These are phyloP conservation scores for Schizonepeta tenuifolia DNA, from an alignment of 257 asterid genomes.

Conservation along the genomic window DNA sequence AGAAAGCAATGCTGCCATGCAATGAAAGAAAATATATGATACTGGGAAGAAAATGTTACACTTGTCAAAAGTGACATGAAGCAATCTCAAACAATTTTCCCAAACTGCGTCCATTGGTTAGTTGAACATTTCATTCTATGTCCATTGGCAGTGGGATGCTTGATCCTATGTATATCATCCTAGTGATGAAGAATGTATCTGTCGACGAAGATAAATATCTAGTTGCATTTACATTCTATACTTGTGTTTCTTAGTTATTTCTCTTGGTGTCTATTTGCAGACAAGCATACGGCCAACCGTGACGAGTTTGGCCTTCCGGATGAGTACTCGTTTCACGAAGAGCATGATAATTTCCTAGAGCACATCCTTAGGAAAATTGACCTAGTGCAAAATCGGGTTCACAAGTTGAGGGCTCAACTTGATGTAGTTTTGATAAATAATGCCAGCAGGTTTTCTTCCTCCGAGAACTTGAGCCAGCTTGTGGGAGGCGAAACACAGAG, in stretches of 20 bases:
- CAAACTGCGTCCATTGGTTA: slow-evolving; percentile 1
- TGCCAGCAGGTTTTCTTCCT: slow-evolving; percentile 77
- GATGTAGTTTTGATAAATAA: slow-evolving; percentile 61
- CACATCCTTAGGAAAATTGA: slow-evolving; percentile 71
- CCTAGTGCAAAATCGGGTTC: slow-evolving; percentile 58
- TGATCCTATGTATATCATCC: not conserved
- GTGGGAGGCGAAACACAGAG: slow-evolving; percentile 62
- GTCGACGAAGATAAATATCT: not conserved
- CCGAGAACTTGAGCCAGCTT: slow-evolving; percentile 79
- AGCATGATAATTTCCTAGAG: slow-evolving; percentile 49
- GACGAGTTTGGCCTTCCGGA: slow-evolving; percentile 61
- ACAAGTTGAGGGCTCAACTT: slow-evolving; percentile 67
- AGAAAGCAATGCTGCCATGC: not conserved
- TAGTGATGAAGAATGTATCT: not conserved
- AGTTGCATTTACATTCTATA: slow-evolving; percentile 1
- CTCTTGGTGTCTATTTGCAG: slow-evolving; percentile 39
- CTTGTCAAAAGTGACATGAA: no score
- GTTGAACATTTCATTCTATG: not conserved
- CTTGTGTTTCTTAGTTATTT: slow-evolving; percentile 15
- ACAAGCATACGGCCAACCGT: slow-evolving; percentile 43
- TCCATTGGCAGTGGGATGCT: not conserved
- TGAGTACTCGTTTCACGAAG: slow-evolving; percentile 53
- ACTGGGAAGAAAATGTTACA: no score
- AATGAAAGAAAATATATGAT: not conserved
- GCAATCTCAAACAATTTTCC: no score